Evolutionary conservation across 2,329 filamentous ascomycete species (phyloP), one percentile per base, ranked within the genome.

Genomic region (Phoma herbarum): DNA sequence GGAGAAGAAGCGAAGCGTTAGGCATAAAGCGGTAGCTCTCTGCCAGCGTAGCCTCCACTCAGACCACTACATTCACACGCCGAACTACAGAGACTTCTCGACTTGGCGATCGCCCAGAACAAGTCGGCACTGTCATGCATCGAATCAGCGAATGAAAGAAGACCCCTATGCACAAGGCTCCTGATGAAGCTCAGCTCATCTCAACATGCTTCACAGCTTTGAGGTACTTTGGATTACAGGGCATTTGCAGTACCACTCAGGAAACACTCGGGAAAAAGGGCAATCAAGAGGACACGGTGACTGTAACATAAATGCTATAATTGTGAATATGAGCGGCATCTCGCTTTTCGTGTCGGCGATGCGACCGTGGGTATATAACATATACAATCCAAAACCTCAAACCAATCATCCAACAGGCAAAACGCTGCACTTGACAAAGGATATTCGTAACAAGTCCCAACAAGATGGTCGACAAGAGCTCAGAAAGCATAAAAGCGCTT

Each of bases 301-400:
- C 8, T 35, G 29, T n/a, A 18, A 45, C n/a, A n/a, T 45, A 14
- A 56, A 29, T 5, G 16, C 4, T 23, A 39, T n/a, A 18, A 29
- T n/a, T 45, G 25, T 25, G 37, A 46, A 31, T 51, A 46, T 33
- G 8, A 46, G 46, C 23, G 39, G 18, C 44, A 23, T 35, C 14
- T 28, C 42, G 42, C 47, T 42, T 57, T 57, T 43, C n/a, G 35
- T 35, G 43, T 57, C 48, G 43, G 48, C 43, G 22, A 22, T 23
- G 54, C 48, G 54, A 57, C 54, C 33, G 43, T 48, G 65, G 65
- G 65, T 68, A 68, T 68, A 65, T 56, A 65, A 60, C 65, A 59
- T 43, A 47, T 54, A 42, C 37, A 49, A 52, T 31, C 18, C n/a
- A 47, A 43, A 59, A 46, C 37, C 3, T 35, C 14, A 5, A 18